Percentiles rank a stretch among this genome's conserved stretches.
Evolutionary conservation across 768 basidiomycete genomes (phyloP).

Genomic region (Roridomyces roridus): DNA sequence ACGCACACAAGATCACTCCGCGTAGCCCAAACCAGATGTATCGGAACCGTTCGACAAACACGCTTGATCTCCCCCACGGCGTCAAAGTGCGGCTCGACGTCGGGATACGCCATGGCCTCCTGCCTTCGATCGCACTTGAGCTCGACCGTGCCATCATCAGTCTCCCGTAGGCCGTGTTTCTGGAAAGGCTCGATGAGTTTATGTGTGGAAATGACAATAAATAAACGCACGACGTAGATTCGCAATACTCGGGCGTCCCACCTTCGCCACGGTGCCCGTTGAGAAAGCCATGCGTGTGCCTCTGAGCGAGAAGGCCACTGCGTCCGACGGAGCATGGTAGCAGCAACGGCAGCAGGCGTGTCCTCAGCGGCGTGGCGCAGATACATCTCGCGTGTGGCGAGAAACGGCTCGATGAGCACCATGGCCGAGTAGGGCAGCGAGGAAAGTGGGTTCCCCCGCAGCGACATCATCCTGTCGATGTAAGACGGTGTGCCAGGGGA

Average conservation of each 20-base stretch:
- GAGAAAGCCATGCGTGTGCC: constrained; percentile 31
- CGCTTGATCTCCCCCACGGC: constrained; percentile 39
- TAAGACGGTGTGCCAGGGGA: background rate
- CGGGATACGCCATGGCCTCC: constrained; percentile 53
- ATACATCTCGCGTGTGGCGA: constrained; percentile 35
- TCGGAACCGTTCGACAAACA: constrained; percentile 41
- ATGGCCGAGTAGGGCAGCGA: constrained; percentile 29
- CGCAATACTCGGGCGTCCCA: constrained; percentile 38
- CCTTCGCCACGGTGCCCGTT: constrained; percentile 34
- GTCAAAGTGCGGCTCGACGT: constrained; percentile 51
- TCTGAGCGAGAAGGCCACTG: constrained; percentile 34
- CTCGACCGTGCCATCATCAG: constrained; percentile 28
- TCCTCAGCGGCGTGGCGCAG: constrained; percentile 23
- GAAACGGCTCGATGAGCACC: constrained; percentile 40
- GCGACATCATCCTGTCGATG: constrained; percentile 23
- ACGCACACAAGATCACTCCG: constrained; percentile 52
- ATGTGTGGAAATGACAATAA: background rate
- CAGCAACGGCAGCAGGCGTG: constrained; percentile 21
- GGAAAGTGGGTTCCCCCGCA: background rate
- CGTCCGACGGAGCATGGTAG: constrained; percentile 30
- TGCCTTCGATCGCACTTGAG: constrained; percentile 52
- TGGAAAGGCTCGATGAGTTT: background rate
- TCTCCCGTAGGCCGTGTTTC: constrained; percentile 25
- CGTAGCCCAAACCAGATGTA: constrained; percentile 57
- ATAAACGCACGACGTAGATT: constrained; percentile 32